Evolutionary conservation across 257 asterid species (phyloP), one percentile per base, ranked within the genome.

Genomic region (Primulina tabacum): DNA sequence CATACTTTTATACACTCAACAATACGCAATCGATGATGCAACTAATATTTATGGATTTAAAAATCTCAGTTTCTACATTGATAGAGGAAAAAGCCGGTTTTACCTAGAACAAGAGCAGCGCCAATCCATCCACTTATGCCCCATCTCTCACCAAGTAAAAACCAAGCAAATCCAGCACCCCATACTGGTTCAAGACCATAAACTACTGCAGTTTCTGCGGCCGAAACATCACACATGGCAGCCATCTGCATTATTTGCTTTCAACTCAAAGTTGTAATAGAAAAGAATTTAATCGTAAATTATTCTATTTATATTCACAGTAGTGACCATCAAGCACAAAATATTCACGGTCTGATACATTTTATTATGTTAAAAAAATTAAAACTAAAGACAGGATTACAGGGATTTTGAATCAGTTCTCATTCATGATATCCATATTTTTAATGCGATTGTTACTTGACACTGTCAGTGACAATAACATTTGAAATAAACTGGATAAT

Each of bases 161-260:
- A 81, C 95, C 96, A 89, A 53, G 96, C 96, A 77, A 89, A 87
- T 76, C 88, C 90, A 63, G 95, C 95, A 71, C 96, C 92, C 96
- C 95, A 87, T 50, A 89, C 82, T 28, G 95, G 96, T 77, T 89
- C 96, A 82, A 89, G 64, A 40, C 95, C 95, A 73, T 89, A 89
- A 28, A 89, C 80, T 58, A 87, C 87, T 50, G 96, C 96, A 47
- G 96, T 74, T 75, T 89, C 96, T 58, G 95, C 80, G 17, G 95
- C 95, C 2, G 92, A 82, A 78, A 89, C 90, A 74, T 89, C 90
- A 61, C 83, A 75, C 95, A 89, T 85, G 29, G 96, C 88, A 26
- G 86, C 62, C 79, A 89, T 73, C 95, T 87, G 83, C 64, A 72
- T 20, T 43, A 43, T 20, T 4, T 2, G 21, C 38, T 33, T 29